Evolutionary conservation across 768 basidiomycete genomes (phyloP).

Genomic region (Panellus pusillus): DNA sequence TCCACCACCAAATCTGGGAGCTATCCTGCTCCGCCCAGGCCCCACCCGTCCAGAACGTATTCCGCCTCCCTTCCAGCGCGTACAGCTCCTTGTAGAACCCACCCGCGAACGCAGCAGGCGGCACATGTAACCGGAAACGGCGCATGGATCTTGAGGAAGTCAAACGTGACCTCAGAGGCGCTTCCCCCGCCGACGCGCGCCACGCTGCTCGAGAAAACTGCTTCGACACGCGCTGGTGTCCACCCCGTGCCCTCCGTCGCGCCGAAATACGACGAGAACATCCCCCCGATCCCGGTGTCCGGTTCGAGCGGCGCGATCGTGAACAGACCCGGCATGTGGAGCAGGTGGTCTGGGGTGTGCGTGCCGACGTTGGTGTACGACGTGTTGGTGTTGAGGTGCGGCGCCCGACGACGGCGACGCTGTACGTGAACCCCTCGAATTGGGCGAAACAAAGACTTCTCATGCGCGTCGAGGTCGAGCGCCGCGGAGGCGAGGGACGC

Average conservation of each 20-base stretch:
- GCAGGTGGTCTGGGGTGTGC: not conserved
- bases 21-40: constrained; percentile 6
- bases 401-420: constrained; percentile 1
- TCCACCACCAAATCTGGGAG: constrained; percentile 7
- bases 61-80: constrained; percentile 5
- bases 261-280: constrained; percentile 1
- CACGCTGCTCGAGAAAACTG: not conserved
- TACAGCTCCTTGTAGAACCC: constrained; percentile 8
- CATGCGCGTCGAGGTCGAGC: constrained; percentile 9
- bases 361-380: constrained; percentile 1
- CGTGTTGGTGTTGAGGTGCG: not conserved
- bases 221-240: not conserved
- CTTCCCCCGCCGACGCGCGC: not conserved
- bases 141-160: constrained; percentile 7
- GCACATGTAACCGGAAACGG: not conserved
- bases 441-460: not conserved
- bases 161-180: not conserved
- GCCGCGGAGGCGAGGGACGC: not conserved
- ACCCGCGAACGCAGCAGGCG: not conserved
- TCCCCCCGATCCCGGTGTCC: not conserved
- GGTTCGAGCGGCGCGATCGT: not conserved
- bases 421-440: constrained; percentile 1
- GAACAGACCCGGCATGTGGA: not conserved
- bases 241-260: not conserved
- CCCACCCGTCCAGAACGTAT: constrained; percentile 7